Percentiles rank a stretch among this genome's conserved stretches.
Evolutionary conservation across 495 filamentous ascomycete genomes (phyloP).

Genomic region (Pyrenopolyporus hunteri): DNA sequence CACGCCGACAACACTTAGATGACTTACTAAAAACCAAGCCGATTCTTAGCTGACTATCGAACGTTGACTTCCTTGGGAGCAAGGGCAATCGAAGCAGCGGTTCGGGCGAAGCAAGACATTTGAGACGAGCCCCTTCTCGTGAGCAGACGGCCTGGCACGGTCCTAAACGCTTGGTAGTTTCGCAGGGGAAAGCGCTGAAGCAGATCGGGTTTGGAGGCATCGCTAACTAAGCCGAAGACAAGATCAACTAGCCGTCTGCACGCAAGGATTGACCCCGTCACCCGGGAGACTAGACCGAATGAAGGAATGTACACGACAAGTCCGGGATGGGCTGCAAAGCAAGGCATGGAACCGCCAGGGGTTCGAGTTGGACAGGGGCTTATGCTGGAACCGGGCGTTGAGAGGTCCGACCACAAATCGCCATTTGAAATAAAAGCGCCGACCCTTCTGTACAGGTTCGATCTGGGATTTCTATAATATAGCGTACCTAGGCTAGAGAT

Average conservation of each 20-base stretch:
- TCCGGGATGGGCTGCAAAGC: too few relatives aligned
- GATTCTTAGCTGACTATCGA: not conserved
- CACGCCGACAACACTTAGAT: not conserved
- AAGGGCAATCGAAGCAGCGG: conserved; percentile 13
- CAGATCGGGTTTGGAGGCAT: conserved; percentile 31
- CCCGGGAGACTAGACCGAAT: conserved; percentile 25
- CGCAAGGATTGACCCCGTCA: conserved; percentile 31
- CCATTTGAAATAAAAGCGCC: conserved; percentile 17
- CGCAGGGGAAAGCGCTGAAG: conserved; percentile 30
- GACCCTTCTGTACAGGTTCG: not conserved
- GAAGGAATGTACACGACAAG: conserved; percentile 1
- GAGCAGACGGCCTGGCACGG: conserved; percentile 15
- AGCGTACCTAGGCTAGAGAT: too few relatives aligned
- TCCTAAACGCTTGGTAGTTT: conserved; percentile 35
- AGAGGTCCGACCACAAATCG: conserved; percentile 28
- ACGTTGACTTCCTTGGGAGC: conserved; percentile 1
- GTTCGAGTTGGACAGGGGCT: not conserved
- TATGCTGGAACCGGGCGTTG: conserved; percentile 5
- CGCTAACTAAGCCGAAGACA: too few relatives aligned
- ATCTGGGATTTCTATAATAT: conserved; percentile 2
- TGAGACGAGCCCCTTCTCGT: conserved; percentile 27
- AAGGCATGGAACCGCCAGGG: conserved; percentile 17
- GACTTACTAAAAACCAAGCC: not conserved
- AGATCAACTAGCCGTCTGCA: conserved; percentile 19
- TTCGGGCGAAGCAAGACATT: not conserved